phyloP scores from a whole-genome alignment of 2,329 filamentous ascomycete genomes.

The Diaporthe capsici region DNA sequence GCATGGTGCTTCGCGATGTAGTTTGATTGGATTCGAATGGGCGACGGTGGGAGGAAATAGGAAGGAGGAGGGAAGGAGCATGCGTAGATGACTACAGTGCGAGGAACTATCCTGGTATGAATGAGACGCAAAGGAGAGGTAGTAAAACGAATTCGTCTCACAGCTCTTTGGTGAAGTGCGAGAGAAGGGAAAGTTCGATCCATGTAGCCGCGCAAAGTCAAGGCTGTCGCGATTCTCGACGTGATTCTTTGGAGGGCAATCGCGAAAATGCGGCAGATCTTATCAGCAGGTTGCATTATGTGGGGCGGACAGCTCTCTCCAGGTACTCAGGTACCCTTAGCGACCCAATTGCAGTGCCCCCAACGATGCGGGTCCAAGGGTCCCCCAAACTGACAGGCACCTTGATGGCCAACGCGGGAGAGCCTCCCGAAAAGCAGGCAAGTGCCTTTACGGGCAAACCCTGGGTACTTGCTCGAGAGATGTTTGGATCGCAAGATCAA shows the following conservation, averaged over 20 bases:
- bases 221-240: slow-evolving; percentile 2
- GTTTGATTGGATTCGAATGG: slow-evolving; percentile 26
- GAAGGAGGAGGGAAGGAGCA: slow-evolving; percentile 34
- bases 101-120: not conserved
- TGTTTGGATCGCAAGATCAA: not conserved
- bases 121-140: not conserved
- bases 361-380: slow-evolving; percentile 10
- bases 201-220: not conserved
- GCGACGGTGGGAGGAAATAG: not conserved
- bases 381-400: slow-evolving; percentile 13
- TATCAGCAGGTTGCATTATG: slow-evolving; percentile 35
- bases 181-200: not conserved
- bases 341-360: slow-evolving; percentile 3
- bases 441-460: not conserved
- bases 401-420: slow-evolving; percentile 29
- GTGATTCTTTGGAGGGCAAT: slow-evolving; percentile 30
- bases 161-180: not conserved
- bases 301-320: not conserved
- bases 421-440: not conserved
- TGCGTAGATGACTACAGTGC: not conserved
- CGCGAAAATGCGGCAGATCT: slow-evolving; percentile 35
- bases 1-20: slow-evolving; percentile 42
- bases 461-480: not conserved
- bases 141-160: not conserved
- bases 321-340: slow-evolving; percentile 1